A percentile compares a stretch with the other conserved stretches of the same genome.
Conservation (phyloP, 306 rosid genomes). For the Glycine soja region DNA sequence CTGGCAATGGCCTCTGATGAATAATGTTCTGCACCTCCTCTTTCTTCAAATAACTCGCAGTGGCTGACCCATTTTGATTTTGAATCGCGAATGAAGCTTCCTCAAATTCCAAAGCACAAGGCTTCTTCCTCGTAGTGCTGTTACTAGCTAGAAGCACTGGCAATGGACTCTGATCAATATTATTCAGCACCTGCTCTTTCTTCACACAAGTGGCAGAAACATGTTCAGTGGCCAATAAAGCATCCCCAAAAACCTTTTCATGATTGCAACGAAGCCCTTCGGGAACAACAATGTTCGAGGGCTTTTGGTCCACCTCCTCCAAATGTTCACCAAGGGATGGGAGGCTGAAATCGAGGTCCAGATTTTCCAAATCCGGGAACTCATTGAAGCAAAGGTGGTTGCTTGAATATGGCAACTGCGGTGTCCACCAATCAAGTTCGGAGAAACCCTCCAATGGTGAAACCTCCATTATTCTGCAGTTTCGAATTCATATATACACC, state of each 20-base stretch:
- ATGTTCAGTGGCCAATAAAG: slow-evolving; percentile 28
- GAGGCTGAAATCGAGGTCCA: slow-evolving; percentile 41
- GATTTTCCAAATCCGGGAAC: slow-evolving; percentile 51
- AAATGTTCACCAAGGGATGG: slow-evolving; percentile 36
- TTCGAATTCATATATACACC: neutral
- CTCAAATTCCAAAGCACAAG: slow-evolving; percentile 27
- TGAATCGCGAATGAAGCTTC: no score
- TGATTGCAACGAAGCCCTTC: neutral
- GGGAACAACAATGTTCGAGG: slow-evolving; percentile 29
- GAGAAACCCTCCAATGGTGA: slow-evolving; percentile 48
- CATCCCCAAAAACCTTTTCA: neutral
- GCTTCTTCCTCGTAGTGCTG: neutral
- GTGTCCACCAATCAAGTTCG: slow-evolving; percentile 17
- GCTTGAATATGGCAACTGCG: slow-evolving; percentile 19
- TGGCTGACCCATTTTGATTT: no score
- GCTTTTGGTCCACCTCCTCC: slow-evolving; percentile 47
- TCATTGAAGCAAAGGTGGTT: slow-evolving; percentile 45
- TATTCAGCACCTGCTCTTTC: no score
- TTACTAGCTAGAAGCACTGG: no score
- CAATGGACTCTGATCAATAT: neutral
- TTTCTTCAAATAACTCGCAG: no score
- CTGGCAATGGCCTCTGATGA: no score
- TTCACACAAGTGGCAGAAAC: slow-evolving; percentile 29
- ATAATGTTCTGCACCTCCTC: no score
- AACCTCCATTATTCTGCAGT: slow-evolving; percentile 50